A percentile compares a stretch with the other conserved stretches of the same genome.
Conservation (phyloP, 192 early-diverging fungal genomes). For the Backusella luteola region DNA sequence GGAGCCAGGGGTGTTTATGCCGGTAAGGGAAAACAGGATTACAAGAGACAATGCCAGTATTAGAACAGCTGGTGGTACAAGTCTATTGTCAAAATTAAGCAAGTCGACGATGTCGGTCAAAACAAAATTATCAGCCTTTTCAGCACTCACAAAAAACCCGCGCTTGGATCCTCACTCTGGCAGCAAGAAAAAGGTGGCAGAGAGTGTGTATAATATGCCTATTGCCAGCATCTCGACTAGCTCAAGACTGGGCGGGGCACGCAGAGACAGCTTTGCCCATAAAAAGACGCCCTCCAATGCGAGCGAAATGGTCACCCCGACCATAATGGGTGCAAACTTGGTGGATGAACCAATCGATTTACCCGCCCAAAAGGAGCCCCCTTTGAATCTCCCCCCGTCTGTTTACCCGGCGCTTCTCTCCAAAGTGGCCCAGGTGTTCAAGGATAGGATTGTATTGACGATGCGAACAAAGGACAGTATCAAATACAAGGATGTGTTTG, state of each 20-base stretch:
- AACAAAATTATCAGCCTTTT: slow-evolving; percentile 29
- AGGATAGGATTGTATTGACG: slow-evolving; percentile 51
- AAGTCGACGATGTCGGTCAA: slow-evolving; percentile 28
- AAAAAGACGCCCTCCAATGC: slow-evolving; percentile 7
- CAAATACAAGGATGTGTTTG: slow-evolving; percentile 82
- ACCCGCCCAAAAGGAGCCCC: background rate
- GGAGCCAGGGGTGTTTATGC: background rate
- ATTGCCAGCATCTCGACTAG: background rate
- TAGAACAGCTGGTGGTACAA: slow-evolving; percentile 2
- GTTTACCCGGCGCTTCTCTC: slow-evolving; percentile 78
- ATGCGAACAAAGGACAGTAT: slow-evolving; percentile 73
- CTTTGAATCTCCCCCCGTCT: slow-evolving; percentile 22
- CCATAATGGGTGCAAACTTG: background rate
- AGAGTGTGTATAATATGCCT: slow-evolving; percentile 32
- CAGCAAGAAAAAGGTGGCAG: slow-evolving; percentile 17
- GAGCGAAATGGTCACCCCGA: background rate
- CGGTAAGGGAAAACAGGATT: slow-evolving; percentile 2
- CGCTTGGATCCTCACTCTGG: background rate
- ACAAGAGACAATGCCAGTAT: slow-evolving; percentile 12
- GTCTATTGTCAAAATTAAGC: slow-evolving; percentile 25
- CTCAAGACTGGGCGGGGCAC: background rate
- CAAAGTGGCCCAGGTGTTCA: slow-evolving; percentile 65
- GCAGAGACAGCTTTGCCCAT: slow-evolving; percentile 24
- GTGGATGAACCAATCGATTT: background rate
- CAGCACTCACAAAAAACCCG: slow-evolving; percentile 2